A percentile compares a stretch with the other conserved stretches of the same genome.
Conservation (phyloP, 441 rosid species). For the Pelargonium myrrhifolium region DNA sequence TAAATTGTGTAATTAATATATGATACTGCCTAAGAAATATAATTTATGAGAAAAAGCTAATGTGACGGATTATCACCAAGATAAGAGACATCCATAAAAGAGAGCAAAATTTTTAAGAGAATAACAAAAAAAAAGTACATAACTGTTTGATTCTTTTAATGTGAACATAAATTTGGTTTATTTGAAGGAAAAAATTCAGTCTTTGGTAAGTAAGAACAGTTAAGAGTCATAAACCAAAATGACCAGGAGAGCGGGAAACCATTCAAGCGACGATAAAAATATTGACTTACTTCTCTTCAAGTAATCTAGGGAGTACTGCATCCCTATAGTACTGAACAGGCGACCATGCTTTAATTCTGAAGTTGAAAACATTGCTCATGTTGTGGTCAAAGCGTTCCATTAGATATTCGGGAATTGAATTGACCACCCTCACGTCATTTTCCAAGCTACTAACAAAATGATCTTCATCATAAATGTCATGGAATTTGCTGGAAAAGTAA, state of each 20-base stretch:
- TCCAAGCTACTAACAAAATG: slow-evolving; percentile 60
- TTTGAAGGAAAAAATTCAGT: neutral
- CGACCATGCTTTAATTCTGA: slow-evolving; percentile 97
- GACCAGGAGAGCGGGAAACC: slow-evolving; percentile 4
- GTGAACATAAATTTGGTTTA: neutral
- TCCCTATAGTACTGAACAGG: slow-evolving; percentile 77
- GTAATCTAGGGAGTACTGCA: slow-evolving; percentile 79
- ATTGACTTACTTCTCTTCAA: slow-evolving; percentile 88
- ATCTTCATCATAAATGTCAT: slow-evolving; percentile 86
- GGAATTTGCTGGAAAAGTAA: slow-evolving; percentile 68
- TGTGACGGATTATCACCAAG: neutral
- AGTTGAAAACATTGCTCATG: slow-evolving; percentile 89
- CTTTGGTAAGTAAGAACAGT: neutral
- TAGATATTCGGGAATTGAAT: slow-evolving; percentile 71
- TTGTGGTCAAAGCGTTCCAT: slow-evolving; percentile 96
- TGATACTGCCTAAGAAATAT: neutral
- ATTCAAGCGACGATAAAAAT: slow-evolving; percentile 5
- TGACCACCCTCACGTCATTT: slow-evolving; percentile 77
- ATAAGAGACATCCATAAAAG: neutral
- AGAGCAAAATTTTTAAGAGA: neutral
- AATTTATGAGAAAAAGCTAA: neutral
- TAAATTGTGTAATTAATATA: neutral
- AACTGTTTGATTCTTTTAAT: neutral
- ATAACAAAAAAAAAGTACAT: neutral
- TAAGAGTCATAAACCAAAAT: too few relatives aligned